These are phyloP conservation scores for Ceriops zippeliana DNA, from an alignment of 345 rosid species.

Conservation along the genomic window DNA sequence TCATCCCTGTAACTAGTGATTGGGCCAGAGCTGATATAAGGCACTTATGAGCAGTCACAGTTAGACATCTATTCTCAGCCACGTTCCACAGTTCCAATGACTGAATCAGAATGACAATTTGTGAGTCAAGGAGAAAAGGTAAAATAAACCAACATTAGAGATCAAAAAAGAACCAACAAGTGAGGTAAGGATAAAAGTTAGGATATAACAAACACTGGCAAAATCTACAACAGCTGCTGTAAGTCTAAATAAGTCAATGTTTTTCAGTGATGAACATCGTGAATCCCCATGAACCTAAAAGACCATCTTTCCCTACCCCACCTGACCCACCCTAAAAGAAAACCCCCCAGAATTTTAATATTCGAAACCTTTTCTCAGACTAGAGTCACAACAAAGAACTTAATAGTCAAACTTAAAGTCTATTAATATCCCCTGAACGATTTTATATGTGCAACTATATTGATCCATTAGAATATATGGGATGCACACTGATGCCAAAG, in stretches of 20 bases:
- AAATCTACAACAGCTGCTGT: too few relatives aligned
- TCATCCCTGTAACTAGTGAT: too few relatives aligned
- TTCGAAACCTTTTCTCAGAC: not conserved
- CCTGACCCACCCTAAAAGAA: too few relatives aligned
- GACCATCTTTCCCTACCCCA: too few relatives aligned
- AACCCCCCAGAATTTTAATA: too few relatives aligned
- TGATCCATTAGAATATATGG: not conserved
- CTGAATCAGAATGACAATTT: slow-evolving; percentile 36
- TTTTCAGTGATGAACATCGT: too few relatives aligned
- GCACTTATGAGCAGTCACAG: slow-evolving; percentile 29
- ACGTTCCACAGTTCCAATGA: slow-evolving; percentile 43
- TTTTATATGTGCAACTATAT: not conserved
- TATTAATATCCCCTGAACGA: not conserved
- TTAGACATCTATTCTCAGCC: slow-evolving; percentile 29
- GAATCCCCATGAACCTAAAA: too few relatives aligned
- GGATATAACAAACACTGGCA: too few relatives aligned
- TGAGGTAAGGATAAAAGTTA: not conserved
- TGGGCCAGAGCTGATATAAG: slow-evolving; percentile 19
- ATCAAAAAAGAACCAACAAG: not conserved
- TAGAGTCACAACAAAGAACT: not conserved
- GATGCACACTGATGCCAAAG: not conserved
- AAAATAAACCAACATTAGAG: not conserved
- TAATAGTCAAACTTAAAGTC: not conserved
- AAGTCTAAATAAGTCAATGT: too few relatives aligned
- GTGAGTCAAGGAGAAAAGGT: not conserved